A percentile compares a stretch with the other conserved stretches of the same genome.
Evolutionary conservation across 2,329 filamentous ascomycete genomes (phyloP).

Genomic region (Pseudogymnoascus verrucosus): DNA sequence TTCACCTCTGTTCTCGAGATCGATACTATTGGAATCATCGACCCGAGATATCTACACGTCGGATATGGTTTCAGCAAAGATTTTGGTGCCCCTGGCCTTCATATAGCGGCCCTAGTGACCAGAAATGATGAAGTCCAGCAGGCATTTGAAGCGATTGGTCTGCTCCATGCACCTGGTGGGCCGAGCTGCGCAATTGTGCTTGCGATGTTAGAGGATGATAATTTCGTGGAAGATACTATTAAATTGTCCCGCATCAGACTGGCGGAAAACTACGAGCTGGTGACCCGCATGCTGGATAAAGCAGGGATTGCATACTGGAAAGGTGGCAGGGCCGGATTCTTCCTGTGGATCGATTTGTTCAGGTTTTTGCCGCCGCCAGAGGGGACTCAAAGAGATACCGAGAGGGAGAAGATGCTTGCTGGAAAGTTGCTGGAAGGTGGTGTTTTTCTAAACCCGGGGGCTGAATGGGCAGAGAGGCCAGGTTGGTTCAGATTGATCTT

Average conservation of each 20-base stretch:
- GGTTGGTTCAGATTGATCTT: slow-evolving; percentile 50
- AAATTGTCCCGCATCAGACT: slow-evolving; percentile 32
- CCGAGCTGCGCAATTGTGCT: slow-evolving; percentile 35
- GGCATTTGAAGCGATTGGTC: slow-evolving; percentile 32
- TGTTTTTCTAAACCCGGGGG: slow-evolving; percentile 42
- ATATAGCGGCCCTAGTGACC: slow-evolving; percentile 30
- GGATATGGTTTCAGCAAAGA: slow-evolving; percentile 29
- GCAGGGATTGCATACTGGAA: slow-evolving; percentile 37
- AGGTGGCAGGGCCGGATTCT: slow-evolving; percentile 47
- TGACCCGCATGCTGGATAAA: slow-evolving; percentile 30
- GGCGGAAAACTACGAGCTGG: slow-evolving; percentile 33
- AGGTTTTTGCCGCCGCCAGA: slow-evolving; percentile 30
- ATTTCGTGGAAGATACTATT: slow-evolving; percentile 39
- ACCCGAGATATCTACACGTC: slow-evolving; percentile 37
- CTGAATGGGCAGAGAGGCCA: slow-evolving; percentile 35
- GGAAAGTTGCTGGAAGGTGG: slow-evolving; percentile 35
- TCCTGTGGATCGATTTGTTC: slow-evolving; percentile 46
- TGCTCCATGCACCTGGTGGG: slow-evolving; percentile 42
- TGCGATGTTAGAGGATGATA: slow-evolving; percentile 38
- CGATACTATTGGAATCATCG: slow-evolving; percentile 35
- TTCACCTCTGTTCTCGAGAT: slow-evolving; percentile 46
- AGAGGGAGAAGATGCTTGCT: slow-evolving; percentile 14
- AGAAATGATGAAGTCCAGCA: slow-evolving; percentile 26
- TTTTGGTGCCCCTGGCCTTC: slow-evolving; percentile 38
- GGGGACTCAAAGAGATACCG: slow-evolving; percentile 15